These are phyloP conservation scores for Periconia macrospinosa DNA, from an alignment of 2,329 filamentous ascomycete genomes.

Conservation along the genomic window DNA sequence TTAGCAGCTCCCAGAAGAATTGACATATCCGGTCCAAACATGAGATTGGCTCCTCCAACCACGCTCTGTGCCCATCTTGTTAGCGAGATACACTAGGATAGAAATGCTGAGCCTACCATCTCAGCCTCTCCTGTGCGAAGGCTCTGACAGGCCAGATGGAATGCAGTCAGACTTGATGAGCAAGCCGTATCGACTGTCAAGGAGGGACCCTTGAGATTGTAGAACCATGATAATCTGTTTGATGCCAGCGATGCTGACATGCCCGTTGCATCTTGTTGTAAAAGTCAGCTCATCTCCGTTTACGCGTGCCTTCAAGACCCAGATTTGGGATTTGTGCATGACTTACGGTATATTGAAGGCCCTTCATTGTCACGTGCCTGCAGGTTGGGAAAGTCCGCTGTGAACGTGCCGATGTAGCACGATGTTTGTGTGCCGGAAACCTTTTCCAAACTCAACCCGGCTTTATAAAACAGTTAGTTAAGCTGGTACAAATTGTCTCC, in stretches of 20 bases:
- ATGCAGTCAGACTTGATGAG: slow-evolving; percentile 12
- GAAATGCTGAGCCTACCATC: slow-evolving; percentile 14
- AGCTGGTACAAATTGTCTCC: not conserved
- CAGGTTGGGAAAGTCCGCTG: slow-evolving; percentile 4
- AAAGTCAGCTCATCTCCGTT: not conserved
- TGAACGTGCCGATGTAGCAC: slow-evolving; percentile 2
- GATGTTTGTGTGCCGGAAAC: slow-evolving; percentile 7
- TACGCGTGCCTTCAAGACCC: not conserved
- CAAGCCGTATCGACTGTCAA: slow-evolving; percentile 19
- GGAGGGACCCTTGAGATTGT: slow-evolving; percentile 14
- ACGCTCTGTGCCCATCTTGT: not conserved
- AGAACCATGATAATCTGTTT: slow-evolving; percentile 9
- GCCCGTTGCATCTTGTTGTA: not conserved
- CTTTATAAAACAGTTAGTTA: slow-evolving; percentile 11
- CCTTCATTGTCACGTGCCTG: slow-evolving; percentile 20
- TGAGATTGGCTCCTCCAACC: slow-evolving; percentile 20
- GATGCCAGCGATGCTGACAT: not conserved
- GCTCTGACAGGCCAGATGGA: slow-evolving; percentile 15
- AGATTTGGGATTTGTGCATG: not conserved
- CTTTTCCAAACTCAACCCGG: slow-evolving; percentile 10
- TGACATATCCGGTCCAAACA: slow-evolving; percentile 24
- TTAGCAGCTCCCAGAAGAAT: not conserved
- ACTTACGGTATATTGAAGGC: slow-evolving; percentile 7
- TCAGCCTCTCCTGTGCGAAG: slow-evolving; percentile 21
- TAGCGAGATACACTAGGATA: not conserved